Evolutionary conservation across 2,329 filamentous ascomycete genomes (phyloP).

Genomic region (Claviceps sp.): DNA sequence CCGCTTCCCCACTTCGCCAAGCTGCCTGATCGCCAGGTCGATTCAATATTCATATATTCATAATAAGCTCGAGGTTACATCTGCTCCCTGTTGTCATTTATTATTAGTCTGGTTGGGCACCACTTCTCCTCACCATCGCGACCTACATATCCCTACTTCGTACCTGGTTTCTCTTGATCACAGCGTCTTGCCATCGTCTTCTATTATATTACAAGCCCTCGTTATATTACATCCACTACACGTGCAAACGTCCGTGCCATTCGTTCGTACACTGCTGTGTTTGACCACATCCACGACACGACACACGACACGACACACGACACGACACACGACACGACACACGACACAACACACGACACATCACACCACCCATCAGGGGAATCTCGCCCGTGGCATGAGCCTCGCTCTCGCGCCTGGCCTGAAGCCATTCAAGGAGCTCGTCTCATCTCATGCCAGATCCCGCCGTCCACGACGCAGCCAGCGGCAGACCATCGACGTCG

Average conservation of each 20-base stretch:
- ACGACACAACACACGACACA: too few species aligned
- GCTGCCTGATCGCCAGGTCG: conserved; percentile 1
- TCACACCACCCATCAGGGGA: too few species aligned
- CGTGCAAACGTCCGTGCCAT: too few species aligned
- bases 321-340: too few species aligned
- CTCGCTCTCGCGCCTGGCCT: conserved; percentile 6
- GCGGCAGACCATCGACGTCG: conserved; percentile 11
- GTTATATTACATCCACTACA: too few species aligned
- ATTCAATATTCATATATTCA: not conserved
- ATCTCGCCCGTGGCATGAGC: not conserved
- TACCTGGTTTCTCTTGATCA: too few species aligned
- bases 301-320: too few species aligned
- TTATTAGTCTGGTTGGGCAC: not conserved
- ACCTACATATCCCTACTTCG: not conserved
- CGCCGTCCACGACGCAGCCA: conserved; percentile 8
- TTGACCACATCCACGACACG: too few species aligned
- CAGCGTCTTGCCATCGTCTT: too few species aligned
- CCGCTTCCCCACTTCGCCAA: not conserved
- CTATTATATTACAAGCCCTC: too few species aligned
- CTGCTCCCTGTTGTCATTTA: not conserved
- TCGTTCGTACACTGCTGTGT: too few species aligned
- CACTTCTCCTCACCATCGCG: not conserved
- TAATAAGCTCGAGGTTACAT: not conserved
- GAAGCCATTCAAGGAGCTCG: conserved; percentile 6
- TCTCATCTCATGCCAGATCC: conserved; percentile 12